These are phyloP conservation scores for Pisolithus microcarpus DNA, from an alignment of 768 basidiomycete species.

Conservation along the genomic window DNA sequence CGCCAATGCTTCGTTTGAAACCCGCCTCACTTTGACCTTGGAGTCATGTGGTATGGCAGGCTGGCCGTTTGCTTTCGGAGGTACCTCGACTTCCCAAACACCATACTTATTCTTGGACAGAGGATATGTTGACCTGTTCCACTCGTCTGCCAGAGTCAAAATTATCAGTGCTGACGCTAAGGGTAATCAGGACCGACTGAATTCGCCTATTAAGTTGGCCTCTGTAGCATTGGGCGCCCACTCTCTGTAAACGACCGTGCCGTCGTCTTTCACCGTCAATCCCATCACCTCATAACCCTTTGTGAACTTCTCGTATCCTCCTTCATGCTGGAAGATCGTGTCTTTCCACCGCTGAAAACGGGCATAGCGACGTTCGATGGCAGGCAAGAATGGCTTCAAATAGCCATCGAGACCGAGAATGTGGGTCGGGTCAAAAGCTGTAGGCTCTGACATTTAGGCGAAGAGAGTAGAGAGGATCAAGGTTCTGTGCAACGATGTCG, in stretches of 20 bases:
- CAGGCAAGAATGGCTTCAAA: slow-evolving; percentile 64
- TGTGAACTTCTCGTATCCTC: slow-evolving; percentile 69
- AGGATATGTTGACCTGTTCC: slow-evolving; percentile 79
- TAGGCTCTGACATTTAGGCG: slow-evolving; percentile 34
- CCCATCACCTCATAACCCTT: slow-evolving; percentile 57
- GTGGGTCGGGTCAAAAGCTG: slow-evolving; percentile 46
- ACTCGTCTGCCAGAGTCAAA: slow-evolving; percentile 51
- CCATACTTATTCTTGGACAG: slow-evolving; percentile 84
- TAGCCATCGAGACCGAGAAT: slow-evolving; percentile 64
- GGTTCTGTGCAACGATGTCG: background rate
- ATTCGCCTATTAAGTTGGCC: slow-evolving; percentile 88
- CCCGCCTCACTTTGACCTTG: slow-evolving; percentile 75
- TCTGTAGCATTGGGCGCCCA: slow-evolving; percentile 91
- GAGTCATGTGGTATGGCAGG: slow-evolving; percentile 91
- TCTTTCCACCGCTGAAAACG: slow-evolving; percentile 70
- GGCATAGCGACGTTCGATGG: slow-evolving; percentile 64
- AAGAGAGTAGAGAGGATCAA: too few relatives aligned
- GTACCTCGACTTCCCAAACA: slow-evolving; percentile 80
- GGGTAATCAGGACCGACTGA: slow-evolving; percentile 59
- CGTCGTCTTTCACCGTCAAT: slow-evolving; percentile 60
- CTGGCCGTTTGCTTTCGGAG: slow-evolving; percentile 56
- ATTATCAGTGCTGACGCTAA: slow-evolving; percentile 3
- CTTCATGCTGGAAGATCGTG: slow-evolving; percentile 68
- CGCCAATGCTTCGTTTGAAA: background rate
- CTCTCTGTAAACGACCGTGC: slow-evolving; percentile 78